Base-by-base conservation (phyloP, 495 filamentous ascomycete species). In the Friedmanniomyces endolithicus region DNA sequence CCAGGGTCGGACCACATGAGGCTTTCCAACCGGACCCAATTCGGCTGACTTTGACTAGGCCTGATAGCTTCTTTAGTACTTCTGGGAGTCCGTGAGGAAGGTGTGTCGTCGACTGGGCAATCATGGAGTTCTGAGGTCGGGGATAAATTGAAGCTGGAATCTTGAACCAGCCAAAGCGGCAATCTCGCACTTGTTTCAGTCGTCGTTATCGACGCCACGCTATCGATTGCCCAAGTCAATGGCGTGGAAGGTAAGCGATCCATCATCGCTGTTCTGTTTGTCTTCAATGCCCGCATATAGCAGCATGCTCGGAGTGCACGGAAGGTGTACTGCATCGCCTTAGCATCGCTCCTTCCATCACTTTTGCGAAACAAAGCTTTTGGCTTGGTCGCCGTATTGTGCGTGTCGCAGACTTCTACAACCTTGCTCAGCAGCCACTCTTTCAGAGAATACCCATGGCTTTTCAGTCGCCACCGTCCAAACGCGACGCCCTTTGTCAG, bases 141-240 rank as follows among this genome's bases (percentile, higher is more conserved):
- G 1, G 52, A 55, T 6, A 24, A 48, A n/a, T 41, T 41, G 1
- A 39, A 23, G 27, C 14, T 55, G 11, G 52, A 46, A 1, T 33
- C 23, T 1, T 55, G 48, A 14, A 25, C 35, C 1, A 55, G 52
- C 44, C n/a, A 14, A 6, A 47, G 27, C 29, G 63, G 61, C 2
- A 69, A 67, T 40, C 25, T 72, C 1, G 37, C 75, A 0, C 66
- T 78, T n/a, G n/a, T n/a, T n/a, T n/a, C n/a, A n/a, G n/a, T n/a
- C n/a, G n/a, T n/a, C 4, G 43, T 76, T 0, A 65, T 75, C 16
- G 75, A 78, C 52, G 75, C 73, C 75, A 77, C 60, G 67, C 75
- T 1, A 76, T 78, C 12, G 16, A 35, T 35, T 35, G 8, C 33
- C 33, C 8, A 35, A 35, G 33, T 35, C 8, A n/a, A n/a, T n/a